Conservation (phyloP, 768 basidiomycete genomes). For the Leccinum imitatum region DNA sequence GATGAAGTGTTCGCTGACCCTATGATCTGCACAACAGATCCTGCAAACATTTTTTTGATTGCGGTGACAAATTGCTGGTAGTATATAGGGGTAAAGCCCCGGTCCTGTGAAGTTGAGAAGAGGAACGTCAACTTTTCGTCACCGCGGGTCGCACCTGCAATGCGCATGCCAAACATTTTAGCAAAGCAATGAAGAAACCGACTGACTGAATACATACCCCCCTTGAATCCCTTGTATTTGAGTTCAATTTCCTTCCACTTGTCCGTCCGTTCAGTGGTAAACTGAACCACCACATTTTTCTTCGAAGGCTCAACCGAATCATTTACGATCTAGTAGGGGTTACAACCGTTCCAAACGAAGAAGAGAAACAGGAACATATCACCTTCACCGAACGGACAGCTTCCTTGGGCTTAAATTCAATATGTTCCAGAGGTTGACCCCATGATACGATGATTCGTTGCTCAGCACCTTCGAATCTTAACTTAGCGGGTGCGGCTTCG, state of each 20-base stretch:
- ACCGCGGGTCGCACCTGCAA: slow-evolving; percentile 18
- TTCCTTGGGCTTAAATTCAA: slow-evolving; percentile 21
- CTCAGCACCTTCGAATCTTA: slow-evolving; percentile 12
- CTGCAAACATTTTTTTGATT: slow-evolving; percentile 4
- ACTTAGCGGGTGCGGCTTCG: slow-evolving; percentile 8
- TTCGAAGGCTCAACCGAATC: slow-evolving; percentile 7
- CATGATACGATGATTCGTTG: slow-evolving; percentile 12
- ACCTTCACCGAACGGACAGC: slow-evolving; percentile 17
- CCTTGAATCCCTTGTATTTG: slow-evolving; percentile 20
- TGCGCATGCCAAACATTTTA: background rate
- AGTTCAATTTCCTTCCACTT: slow-evolving; percentile 11
- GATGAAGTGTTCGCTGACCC: slow-evolving; percentile 15
- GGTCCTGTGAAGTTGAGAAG: slow-evolving; percentile 21
- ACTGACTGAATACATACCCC: slow-evolving; percentile 21
- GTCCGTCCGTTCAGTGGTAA: slow-evolving; percentile 4
- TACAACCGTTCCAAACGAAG: background rate
- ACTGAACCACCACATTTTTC: slow-evolving; percentile 23
- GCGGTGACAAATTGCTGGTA: slow-evolving; percentile 7
- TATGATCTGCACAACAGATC: background rate
- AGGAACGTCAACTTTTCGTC: slow-evolving; percentile 15
- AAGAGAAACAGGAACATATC: background rate
- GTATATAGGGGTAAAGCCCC: slow-evolving; percentile 9
- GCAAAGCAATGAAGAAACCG: background rate
- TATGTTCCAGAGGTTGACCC: slow-evolving; percentile 7
- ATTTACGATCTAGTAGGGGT: slow-evolving; percentile 24